Conservation (phyloP, 164 flowering plant species). For the Stephania yunnanensis region DNA sequence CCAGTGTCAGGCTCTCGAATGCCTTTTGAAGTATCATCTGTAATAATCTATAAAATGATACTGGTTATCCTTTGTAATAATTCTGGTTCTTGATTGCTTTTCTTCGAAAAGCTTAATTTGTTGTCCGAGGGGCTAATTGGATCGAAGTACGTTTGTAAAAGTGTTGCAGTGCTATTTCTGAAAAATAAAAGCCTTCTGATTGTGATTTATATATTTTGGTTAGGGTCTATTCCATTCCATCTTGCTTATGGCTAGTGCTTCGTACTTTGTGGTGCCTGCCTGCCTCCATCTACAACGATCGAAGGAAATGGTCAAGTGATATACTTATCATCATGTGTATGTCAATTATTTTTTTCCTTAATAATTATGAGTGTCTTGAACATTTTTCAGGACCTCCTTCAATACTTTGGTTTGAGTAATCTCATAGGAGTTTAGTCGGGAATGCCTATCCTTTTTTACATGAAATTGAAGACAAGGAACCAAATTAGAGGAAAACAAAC, state of each 20-base stretch:
- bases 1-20: neutral
- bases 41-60: neutral
- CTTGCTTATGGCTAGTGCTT: neutral
- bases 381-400: neutral
- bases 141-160: neutral
- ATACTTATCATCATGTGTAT: too few species aligned
- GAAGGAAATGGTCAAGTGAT: too few species aligned
- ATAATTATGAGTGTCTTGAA: neutral
- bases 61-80: neutral
- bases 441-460: too few species aligned
- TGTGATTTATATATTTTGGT: neutral
- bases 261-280: neutral
- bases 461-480: too few species aligned
- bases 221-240: neutral
- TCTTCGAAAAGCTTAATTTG: neutral
- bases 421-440: too few species aligned
- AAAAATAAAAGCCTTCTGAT: neutral
- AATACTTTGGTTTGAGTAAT: neutral
- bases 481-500: too few species aligned
- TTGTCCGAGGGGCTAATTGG: neutral
- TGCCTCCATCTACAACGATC: too few species aligned
- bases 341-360: neutral
- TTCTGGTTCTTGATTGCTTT: neutral
- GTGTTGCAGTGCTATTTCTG: neutral
- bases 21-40: neutral